Evolutionary conservation across 2,329 filamentous ascomycete genomes (phyloP).

Genomic region (Pezicula neosporulosa): DNA sequence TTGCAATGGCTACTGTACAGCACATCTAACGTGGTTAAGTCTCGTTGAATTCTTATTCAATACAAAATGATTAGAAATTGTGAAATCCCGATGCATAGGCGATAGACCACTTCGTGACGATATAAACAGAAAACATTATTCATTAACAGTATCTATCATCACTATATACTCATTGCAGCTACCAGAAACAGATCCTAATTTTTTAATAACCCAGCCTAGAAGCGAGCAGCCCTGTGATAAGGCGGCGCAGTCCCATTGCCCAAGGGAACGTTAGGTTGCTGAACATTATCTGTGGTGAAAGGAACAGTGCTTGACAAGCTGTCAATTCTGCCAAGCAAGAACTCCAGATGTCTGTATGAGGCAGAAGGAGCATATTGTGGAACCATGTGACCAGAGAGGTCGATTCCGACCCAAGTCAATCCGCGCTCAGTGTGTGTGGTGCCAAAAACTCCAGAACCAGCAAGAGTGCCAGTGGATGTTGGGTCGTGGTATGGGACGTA

Average conservation of each 20-base stretch:
- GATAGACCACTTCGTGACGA: too few species aligned
- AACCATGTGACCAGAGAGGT: constrained; percentile 59
- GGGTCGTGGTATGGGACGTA: constrained; percentile 53
- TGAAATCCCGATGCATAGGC: too few species aligned
- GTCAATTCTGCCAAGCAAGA: constrained; percentile 66
- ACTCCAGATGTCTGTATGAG: constrained; percentile 70
- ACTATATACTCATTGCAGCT: too few species aligned
- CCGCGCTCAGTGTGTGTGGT: constrained; percentile 70
- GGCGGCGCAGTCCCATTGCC: constrained; percentile 15
- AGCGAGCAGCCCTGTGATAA: not conserved
- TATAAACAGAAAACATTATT: too few species aligned
- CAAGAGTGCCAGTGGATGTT: constrained; percentile 64
- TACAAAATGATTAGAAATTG: too few species aligned
- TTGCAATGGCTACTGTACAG: too few species aligned
- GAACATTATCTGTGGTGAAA: constrained; percentile 28
- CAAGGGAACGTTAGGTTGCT: constrained; percentile 11
- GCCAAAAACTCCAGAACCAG: constrained; percentile 66
- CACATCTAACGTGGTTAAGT: too few species aligned
- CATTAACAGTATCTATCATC: too few species aligned
- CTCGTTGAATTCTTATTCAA: too few species aligned
- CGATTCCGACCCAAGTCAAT: constrained; percentile 66
- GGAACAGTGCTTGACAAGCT: constrained; percentile 41
- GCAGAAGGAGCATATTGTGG: constrained; percentile 67
- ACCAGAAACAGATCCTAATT: too few species aligned
- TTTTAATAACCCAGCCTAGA: too few species aligned